A percentile compares a stretch with the other conserved stretches of the same genome.
Conservation (phyloP, 1,284 basidiomycete species). For the Bondarzewia mesenterica region DNA sequence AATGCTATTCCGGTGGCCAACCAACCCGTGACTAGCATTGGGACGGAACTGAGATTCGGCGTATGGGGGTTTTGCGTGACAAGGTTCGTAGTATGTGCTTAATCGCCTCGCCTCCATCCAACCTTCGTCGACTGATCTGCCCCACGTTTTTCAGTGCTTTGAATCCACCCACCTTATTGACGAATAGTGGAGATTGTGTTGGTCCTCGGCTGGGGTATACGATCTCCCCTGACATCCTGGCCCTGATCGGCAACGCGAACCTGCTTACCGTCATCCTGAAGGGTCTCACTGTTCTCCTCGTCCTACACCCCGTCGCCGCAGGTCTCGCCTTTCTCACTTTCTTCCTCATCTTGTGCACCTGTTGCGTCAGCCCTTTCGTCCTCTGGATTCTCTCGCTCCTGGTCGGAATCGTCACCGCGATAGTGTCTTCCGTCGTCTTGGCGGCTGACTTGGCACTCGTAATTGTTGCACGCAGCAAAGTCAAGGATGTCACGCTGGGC, state of each 20-base stretch:
- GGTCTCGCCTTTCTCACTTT: conserved; percentile 48
- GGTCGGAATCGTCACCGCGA: conserved; percentile 42
- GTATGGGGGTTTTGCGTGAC: conserved; percentile 69
- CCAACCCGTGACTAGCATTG: conserved; percentile 39
- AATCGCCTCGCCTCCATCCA: no score
- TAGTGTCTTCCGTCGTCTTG: conserved; percentile 47
- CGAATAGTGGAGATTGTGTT: conserved; percentile 38
- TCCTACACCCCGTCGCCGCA: conserved; percentile 58
- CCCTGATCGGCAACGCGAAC: conserved; percentile 33
- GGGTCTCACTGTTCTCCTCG: conserved; percentile 47
- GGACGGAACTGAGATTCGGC: conserved; percentile 58
- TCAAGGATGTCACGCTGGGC: conserved; percentile 32
- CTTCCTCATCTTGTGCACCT: conserved; percentile 43
- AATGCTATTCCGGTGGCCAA: conserved; percentile 27
- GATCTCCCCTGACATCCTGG: conserved; percentile 23
- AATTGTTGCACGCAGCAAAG: conserved; percentile 35
- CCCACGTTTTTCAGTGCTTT: no score
- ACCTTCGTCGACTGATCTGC: no score
- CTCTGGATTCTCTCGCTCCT: conserved; percentile 54
- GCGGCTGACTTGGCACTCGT: conserved; percentile 56
- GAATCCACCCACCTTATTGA: conserved; percentile 19
- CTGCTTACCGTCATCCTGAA: conserved; percentile 40
- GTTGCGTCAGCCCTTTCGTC: conserved; percentile 32
- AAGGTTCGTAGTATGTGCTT: conserved; percentile 38
- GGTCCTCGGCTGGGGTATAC: conserved; percentile 46